Evolutionary conservation across 2,329 filamentous ascomycete species (phyloP).

Genomic region (Colletotrichum sidae): DNA sequence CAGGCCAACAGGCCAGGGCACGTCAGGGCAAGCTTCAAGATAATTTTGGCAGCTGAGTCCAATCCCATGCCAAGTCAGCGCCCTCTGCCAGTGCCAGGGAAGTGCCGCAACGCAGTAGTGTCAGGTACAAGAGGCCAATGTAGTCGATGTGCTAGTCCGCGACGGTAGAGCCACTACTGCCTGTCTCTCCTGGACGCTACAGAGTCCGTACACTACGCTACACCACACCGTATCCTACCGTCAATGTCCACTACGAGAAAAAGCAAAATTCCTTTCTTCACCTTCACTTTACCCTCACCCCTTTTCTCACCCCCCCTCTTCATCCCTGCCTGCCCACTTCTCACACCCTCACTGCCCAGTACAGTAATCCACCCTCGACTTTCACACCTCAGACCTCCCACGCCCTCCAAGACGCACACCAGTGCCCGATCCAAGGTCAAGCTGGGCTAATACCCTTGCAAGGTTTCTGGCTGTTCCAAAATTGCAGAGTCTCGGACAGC

Average conservation of each 20-base stretch:
- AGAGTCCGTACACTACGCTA: no score
- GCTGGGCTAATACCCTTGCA: constrained; percentile 36
- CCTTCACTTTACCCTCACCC: constrained; percentile 27
- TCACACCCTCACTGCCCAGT: constrained; percentile 3
- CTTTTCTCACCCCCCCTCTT: constrained; percentile 5
- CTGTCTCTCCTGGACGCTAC: no score
- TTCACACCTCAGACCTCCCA: neutral
- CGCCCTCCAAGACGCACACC: constrained; percentile 21
- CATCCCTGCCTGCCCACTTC: constrained; percentile 11
- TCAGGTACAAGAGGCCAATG: constrained; percentile 33
- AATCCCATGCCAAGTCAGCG: no score
- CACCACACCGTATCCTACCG: no score
- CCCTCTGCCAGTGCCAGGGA: no score
- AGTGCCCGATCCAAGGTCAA: constrained; percentile 37
- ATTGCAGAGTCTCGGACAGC: constrained; percentile 37
- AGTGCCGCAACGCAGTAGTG: neutral
- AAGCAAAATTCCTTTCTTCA: constrained; percentile 34
- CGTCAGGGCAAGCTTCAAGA: constrained; percentile 25
- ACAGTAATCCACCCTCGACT: no score
- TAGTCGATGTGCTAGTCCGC: constrained; percentile 22
- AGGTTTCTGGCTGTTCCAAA: constrained; percentile 37
- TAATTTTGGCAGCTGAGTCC: constrained; percentile 19
- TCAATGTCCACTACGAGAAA: neutral
- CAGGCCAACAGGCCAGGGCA: neutral
- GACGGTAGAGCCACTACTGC: constrained; percentile 4